A percentile compares a stretch with the other conserved stretches of the same genome.
Conservation (phyloP, 176 grass and related monocot species). For the Bolboschoenus planiculmis region DNA sequence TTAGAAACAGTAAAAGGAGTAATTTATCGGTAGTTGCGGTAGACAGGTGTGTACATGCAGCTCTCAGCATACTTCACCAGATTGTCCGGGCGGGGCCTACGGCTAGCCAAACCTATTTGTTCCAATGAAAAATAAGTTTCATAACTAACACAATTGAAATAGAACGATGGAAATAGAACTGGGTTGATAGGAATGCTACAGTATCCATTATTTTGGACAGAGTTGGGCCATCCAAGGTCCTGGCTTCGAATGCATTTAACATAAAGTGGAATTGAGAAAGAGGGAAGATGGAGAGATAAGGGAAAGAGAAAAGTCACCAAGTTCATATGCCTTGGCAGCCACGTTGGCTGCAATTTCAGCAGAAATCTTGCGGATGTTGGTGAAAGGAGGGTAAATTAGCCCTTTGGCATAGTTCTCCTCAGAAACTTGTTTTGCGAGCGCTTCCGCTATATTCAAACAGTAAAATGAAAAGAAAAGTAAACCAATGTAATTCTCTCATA, state of each 20-base stretch:
- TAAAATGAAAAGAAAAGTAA: background rate
- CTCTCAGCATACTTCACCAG: conserved; percentile 79
- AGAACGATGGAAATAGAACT: background rate
- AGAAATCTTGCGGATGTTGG: conserved; percentile 83
- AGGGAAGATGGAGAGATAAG: background rate
- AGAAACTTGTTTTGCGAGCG: conserved; percentile 59
- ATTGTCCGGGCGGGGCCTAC: conserved; percentile 60
- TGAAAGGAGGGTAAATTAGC: conserved; percentile 90
- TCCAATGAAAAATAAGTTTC: background rate
- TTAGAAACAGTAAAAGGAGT: background rate
- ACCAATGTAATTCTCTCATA: background rate
- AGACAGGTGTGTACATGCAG: conserved; percentile 77
- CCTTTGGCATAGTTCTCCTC: conserved; percentile 62
- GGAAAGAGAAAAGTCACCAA: conserved; percentile 29
- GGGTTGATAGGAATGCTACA: background rate
- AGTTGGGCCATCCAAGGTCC: background rate
- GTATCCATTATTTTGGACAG: background rate
- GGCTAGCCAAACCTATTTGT: conserved; percentile 47
- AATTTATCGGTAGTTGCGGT: conserved; percentile 52
- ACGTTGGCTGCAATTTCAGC: conserved; percentile 80
- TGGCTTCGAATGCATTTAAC: background rate
- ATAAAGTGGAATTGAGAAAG: background rate
- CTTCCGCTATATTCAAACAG: conserved; percentile 41
- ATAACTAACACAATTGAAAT: background rate
- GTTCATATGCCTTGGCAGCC: conserved; percentile 71